Percentiles rank a stretch among this genome's conserved stretches.
Evolutionary conservation across 2,329 filamentous ascomycete genomes (phyloP).

Genomic region (Fusarium sp.): DNA sequence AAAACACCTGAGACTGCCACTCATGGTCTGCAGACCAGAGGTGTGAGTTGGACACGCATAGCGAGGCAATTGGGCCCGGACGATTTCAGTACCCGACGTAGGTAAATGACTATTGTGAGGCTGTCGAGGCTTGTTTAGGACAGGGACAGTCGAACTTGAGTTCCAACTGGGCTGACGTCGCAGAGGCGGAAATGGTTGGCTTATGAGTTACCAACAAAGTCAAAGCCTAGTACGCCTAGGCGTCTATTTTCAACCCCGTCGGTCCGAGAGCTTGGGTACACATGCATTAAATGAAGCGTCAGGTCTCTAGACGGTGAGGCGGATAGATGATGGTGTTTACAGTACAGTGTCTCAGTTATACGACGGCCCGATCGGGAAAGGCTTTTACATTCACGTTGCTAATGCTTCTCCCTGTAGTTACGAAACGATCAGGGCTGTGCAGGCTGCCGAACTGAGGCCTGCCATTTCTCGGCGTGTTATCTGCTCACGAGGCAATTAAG

Average conservation of each 20-base stretch:
- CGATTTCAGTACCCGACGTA: not conserved
- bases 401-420: not conserved
- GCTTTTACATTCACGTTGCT: not conserved
- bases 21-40: not conserved
- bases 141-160: conserved; percentile 16
- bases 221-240: conserved; percentile 7
- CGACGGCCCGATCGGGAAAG: not conserved
- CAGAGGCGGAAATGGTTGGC: conserved; percentile 35
- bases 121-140: conserved; percentile 22
- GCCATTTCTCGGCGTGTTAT: not conserved
- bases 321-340: not conserved
- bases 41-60: conserved; percentile 1
- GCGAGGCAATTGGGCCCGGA: not conserved
- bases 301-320: not conserved
- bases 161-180: conserved; percentile 29
- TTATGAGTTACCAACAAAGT: conserved; percentile 12
- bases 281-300: conserved; percentile 16
- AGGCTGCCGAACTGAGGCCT: conserved; percentile 27
- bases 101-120: not conserved
- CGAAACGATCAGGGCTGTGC: conserved; percentile 1
- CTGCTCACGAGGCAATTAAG: not conserved
- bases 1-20: not conserved
- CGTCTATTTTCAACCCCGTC: conserved; percentile 20
- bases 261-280: conserved; percentile 26
- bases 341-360: not conserved